Evolutionary conservation across 768 basidiomycete species (phyloP).

Genomic region (Mycena latifolia): DNA sequence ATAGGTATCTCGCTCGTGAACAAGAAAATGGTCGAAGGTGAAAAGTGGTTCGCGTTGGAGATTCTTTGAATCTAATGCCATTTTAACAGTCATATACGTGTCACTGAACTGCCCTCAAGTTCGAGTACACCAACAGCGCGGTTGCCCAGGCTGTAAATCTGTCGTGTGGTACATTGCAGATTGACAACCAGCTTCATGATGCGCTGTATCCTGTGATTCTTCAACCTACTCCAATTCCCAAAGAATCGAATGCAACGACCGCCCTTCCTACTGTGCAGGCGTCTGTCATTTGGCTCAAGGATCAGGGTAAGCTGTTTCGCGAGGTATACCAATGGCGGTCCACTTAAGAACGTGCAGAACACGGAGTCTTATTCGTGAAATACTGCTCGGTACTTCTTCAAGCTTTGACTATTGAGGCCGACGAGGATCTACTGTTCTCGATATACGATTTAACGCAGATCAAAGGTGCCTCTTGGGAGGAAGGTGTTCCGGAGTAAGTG

Average conservation of each 20-base stretch:
- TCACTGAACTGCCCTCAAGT: slow-evolving; percentile 81
- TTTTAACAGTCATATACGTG: slow-evolving; percentile 76
- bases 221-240: slow-evolving; percentile 91
- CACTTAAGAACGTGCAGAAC: slow-evolving; percentile 64
- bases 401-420: slow-evolving; percentile 94
- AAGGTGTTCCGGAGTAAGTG: slow-evolving; percentile 75
- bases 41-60: not conserved
- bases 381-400: slow-evolving; percentile 96
- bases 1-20: slow-evolving; percentile 95
- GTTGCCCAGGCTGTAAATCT: slow-evolving; percentile 85
- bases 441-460: slow-evolving; percentile 93
- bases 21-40: slow-evolving; percentile 78
- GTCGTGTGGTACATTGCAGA: slow-evolving; percentile 88
- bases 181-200: slow-evolving; percentile 98
- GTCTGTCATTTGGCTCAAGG: slow-evolving; percentile 91
- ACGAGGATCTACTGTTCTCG: slow-evolving; percentile 96
- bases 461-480: slow-evolving; percentile 92
- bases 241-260: slow-evolving; percentile 79
- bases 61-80: not conserved
- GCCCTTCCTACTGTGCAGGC: slow-evolving; percentile 91
- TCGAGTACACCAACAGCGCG: slow-evolving; percentile 87
- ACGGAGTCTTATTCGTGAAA: slow-evolving; percentile 98
- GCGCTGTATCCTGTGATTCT: slow-evolving; percentile 94
- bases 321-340: not conserved
- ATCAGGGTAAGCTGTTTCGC: slow-evolving; percentile 73